Base-by-base conservation (phyloP, 2,329 filamentous ascomycete genomes). In the Ceratocystis variospora region DNA sequence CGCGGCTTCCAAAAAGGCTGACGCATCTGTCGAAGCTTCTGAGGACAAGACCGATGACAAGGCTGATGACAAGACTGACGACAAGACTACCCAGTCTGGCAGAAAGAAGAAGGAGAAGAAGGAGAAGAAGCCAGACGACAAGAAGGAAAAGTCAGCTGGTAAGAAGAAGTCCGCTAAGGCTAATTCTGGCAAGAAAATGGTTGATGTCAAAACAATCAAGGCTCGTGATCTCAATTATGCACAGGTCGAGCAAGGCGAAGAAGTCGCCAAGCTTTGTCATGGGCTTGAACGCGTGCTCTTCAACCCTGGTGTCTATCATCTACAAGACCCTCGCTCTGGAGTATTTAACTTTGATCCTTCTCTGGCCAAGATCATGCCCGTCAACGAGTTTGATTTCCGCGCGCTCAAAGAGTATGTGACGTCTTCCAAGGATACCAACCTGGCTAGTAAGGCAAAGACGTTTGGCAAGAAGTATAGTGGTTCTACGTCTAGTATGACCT, bases 291-390 rank as follows among this genome's bases (percentile, higher is more conserved):
- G 91, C 66, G 93, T 95, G n/a, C 78, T 99, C 2, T 99, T 99
- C 81, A 99, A 96, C 72, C 87, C 87, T 1, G 92, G 94, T 25
- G 89, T 96, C 46, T 96, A 96, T 74, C 87, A 90, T 63, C 82
- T 99, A 63, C 92, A 96, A 75, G 94, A 99, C 74, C 86, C 87
- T 28, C 84, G 90, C 67, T 91, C 93, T 48, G 83, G 86, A 19
- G 90, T 97, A 5, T 99, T 86, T 80, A 99, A 99, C 74, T 99
- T 99, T 72, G 93, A 99, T 73, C 94, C 95, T 0, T 96, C 96
- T 72, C 81, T 99, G 22, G 85, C 91, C 68, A 86, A 85, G 64
- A 95, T 99, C 71, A 97, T 97, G 90, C 92, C 94, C 1, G 86
- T 94, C 17, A 79, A 83, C 1, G 90, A 99, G 72, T 99, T 99